Base-by-base conservation (phyloP, 768 basidiomycete species). In the Auricularia sp. region DNA sequence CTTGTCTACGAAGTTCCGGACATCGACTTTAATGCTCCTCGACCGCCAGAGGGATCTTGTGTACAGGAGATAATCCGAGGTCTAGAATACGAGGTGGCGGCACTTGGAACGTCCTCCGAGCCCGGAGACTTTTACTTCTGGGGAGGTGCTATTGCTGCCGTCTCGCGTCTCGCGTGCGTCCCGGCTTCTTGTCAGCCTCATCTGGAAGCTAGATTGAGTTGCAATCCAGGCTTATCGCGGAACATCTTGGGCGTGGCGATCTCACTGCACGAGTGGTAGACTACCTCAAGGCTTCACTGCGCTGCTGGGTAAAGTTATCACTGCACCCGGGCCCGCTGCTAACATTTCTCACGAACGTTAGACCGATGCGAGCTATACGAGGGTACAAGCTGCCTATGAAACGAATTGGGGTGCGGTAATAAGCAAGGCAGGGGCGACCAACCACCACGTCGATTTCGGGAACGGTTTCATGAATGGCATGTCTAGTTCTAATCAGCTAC, bases 391-490 rank as follows among this genome's bases (percentile, higher is more conserved):
- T 3, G 75, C 75, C 0, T 76, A 74, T 61, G 74, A 76, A 62
- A 74, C 74, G 21, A 74, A 66, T 0, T 76, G 75, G 75, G 75
- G 75, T 44, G 75, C 74, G 23, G 72, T 76, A 21, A 75, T 76
- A 29, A 72, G 74, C 63, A 69, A 71, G n/a, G 69, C 74, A 11
- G 74, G 74, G 0, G 73, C 70, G 29, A 71, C 71, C 61, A 68
- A 74, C 56, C 61, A 68, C 23, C 73, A 70, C 64, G 70, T 75
- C n/a, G 75, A 76, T 62, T 76, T 67, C 36, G 75, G 75, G n/a
- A 76, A 76, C 63, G 74, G 73, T 21, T 76, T 59, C 34, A 59
- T 59, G 56, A 59, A 59, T 34, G 56, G 47, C 21, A 42, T 42
- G 39, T 42, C 39, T 7, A 7, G 7, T 21, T 51, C 18, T 51